Base-by-base conservation (phyloP, 2,329 filamentous ascomycete species). In the Pseudocercospora fuligena region DNA sequence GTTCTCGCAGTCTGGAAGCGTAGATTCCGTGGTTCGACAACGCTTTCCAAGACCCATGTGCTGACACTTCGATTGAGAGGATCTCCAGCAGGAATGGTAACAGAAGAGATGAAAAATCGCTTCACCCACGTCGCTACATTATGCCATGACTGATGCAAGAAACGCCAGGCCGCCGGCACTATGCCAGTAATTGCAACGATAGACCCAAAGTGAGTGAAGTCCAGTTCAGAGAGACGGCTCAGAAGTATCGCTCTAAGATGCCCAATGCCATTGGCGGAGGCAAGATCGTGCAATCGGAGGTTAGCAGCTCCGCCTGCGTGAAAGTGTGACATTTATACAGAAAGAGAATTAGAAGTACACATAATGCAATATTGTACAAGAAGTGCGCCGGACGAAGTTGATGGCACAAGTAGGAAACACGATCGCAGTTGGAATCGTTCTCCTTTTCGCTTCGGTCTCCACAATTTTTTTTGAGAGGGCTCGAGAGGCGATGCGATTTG, bases 121-220 rank as follows among this genome's bases (percentile, higher is more conserved):
- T 71, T 65, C 2, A 72, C 58, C 65, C 68, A 72, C 5, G 66
- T 68, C 3, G 66, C 69, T 6, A 65, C 64, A 21, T 70, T 67
- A 29, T 61, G 66, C 69, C 69, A 72, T 36, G 72, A 68, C 27
- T 59, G 58, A 25, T 68, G 65, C 0, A 69, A 23, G 25, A 68
- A 69, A 19, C 66, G 57, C 40, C 64, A 71, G 3, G 69, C 72
- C 11, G 68, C 66, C n/a, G 72, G 72, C 3, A 73, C 40, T 9
- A 73, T 65, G 7, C 72, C 63, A 19, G 65, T 64, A 4, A 73
- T 46, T 23, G 72, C 72, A 27, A 73, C 29, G n/a, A 73, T 56
- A 9, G 72, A 72, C 5, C 72, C 72, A 49, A 72, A 67, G 36
- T 73, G 70, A 29, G 69, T 72, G 29, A 73, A 70, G 60, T 73